Evolutionary conservation across 495 filamentous ascomycete genomes (phyloP).

Genomic region (Annulohypoxylon bovei): DNA sequence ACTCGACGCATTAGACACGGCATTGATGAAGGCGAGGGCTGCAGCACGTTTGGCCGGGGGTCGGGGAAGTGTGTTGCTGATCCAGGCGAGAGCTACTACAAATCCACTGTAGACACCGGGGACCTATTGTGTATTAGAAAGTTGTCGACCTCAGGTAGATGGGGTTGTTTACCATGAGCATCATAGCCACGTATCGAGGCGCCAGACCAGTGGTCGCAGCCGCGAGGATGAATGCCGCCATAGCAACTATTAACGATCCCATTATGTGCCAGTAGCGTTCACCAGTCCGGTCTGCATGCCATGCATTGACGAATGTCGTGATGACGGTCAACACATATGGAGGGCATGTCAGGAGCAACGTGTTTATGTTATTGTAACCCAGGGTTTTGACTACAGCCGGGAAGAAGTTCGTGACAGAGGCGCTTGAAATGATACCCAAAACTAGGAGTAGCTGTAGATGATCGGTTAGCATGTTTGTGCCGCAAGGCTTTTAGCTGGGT

Average conservation of each 20-base stretch:
- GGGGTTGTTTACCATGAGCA: conserved; percentile 73
- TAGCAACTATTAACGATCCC: conserved; percentile 71
- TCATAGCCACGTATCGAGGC: conserved; percentile 82
- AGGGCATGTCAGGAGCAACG: conserved; percentile 80
- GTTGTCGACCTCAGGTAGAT: background rate
- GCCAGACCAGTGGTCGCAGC: conserved; percentile 70
- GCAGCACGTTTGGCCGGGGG: conserved; percentile 87
- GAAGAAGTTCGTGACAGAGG: conserved; percentile 89
- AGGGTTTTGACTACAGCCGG: conserved; percentile 83
- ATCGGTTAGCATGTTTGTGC: conserved; percentile 13
- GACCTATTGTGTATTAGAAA: conserved; percentile 38
- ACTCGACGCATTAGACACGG: conserved; percentile 74
- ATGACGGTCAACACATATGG: conserved; percentile 78
- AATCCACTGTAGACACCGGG: conserved; percentile 72
- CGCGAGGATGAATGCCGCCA: conserved; percentile 79
- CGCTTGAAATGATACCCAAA: conserved; percentile 75
- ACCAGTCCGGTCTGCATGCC: conserved; percentile 80
- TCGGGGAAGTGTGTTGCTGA: conserved; percentile 80
- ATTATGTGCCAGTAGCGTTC: conserved; percentile 83
- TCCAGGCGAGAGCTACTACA: conserved; percentile 81
- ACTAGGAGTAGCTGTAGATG: conserved; percentile 67
- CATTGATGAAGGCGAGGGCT: conserved; percentile 82
- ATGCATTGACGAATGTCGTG: conserved; percentile 75
- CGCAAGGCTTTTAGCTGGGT: background rate
- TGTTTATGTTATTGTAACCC: conserved; percentile 60